Base-by-base conservation (phyloP, 805 yeast genomes). In the Metschnikowia shivogae region DNA sequence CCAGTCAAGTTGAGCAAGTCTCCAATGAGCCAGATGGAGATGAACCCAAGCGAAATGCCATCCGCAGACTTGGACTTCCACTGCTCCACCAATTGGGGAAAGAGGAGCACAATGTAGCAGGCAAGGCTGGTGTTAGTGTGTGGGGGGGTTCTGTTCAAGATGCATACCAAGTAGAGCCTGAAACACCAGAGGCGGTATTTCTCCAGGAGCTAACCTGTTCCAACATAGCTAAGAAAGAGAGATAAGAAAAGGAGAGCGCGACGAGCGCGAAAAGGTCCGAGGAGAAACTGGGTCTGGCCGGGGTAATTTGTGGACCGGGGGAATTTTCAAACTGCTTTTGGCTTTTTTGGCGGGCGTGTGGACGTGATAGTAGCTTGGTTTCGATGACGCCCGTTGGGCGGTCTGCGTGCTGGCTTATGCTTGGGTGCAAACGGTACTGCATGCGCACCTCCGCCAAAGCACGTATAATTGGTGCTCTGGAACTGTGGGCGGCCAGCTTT, bases 41-140 rank as follows among this genome's bases (percentile, higher is more conserved):
- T 73, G 55, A 86, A 85, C 5, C 82, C 76, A 28, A 83, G 73
- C 32, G 92, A 79, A 20, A 86, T 80, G 5, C 95, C 95, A 29
- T 84, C 90, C 4, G 89, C 86, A 13, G 81, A 75, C 57, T 86
- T 81, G 43, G 81, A 64, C 43, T 86, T 65, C 89, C 89, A 86
- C 64, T 86, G 92, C 60, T 86, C 95, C 22, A 86, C 74, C 38
- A 86, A 72, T 60, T 86, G 95, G 0, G 95, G 93, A 53, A 86
- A 65, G 46, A 86, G 72, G 34, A 86, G 64, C 11, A 86, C 89
- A 10, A 86, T 74, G 89, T 90, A 86, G 61, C 92, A 83, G 0
- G 92, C 89, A 34, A 86, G 72, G 28, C 81, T 74, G 14, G 8
- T 12, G 43, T 48, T 47, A 50, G 40, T 36, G 22, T 37, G 37